These are phyloP conservation scores for Coprinopsis strossmayeri DNA, from an alignment of 768 basidiomycete species.

Conservation along the genomic window DNA sequence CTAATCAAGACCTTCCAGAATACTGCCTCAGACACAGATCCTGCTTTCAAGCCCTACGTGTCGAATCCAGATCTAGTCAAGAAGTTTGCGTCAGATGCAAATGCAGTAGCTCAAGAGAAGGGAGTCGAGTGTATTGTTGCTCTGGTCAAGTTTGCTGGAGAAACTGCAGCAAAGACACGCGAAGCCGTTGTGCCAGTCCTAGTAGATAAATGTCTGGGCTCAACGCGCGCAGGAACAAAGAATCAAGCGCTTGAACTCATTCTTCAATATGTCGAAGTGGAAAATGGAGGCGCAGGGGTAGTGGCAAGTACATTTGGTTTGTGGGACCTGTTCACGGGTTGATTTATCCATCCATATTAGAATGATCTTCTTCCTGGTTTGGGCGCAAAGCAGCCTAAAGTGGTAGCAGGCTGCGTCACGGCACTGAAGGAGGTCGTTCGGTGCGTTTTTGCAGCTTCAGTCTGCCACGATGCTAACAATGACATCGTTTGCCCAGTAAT, in stretches of 20 bases:
- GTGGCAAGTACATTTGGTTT: slow-evolving; percentile 58
- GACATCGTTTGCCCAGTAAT: slow-evolving; percentile 34
- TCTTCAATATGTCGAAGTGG: slow-evolving; percentile 89
- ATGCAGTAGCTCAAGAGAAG: slow-evolving; percentile 98
- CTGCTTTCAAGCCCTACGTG: slow-evolving; percentile 86
- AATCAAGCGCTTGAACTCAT: slow-evolving; percentile 79
- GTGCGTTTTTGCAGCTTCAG: slow-evolving; percentile 35
- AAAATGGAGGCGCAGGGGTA: slow-evolving; percentile 81
- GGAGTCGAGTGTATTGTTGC: slow-evolving; percentile 85
- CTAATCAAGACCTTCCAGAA: slow-evolving; percentile 83
- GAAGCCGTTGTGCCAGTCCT: slow-evolving; percentile 81
- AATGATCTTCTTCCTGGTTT: slow-evolving; percentile 79
- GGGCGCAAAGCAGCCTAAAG: slow-evolving; percentile 89
- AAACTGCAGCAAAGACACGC: slow-evolving; percentile 76
- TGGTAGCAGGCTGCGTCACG: slow-evolving; percentile 72
- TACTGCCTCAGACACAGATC: slow-evolving; percentile 89
- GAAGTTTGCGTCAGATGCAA: slow-evolving; percentile 85
- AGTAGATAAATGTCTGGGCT: slow-evolving; percentile 95
- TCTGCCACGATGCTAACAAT: not conserved
- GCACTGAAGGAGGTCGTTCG: slow-evolving; percentile 81
- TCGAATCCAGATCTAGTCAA: slow-evolving; percentile 73
- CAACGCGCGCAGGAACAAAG: slow-evolving; percentile 85
- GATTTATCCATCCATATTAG: slow-evolving; percentile 34
- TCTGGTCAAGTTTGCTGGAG: slow-evolving; percentile 88
- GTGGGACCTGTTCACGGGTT: slow-evolving; percentile 15